Evolutionary conservation across 176 grass and related monocot species (phyloP), one percentile per base, ranked within the genome.

Genomic region (Rhynchospora tenuis): DNA sequence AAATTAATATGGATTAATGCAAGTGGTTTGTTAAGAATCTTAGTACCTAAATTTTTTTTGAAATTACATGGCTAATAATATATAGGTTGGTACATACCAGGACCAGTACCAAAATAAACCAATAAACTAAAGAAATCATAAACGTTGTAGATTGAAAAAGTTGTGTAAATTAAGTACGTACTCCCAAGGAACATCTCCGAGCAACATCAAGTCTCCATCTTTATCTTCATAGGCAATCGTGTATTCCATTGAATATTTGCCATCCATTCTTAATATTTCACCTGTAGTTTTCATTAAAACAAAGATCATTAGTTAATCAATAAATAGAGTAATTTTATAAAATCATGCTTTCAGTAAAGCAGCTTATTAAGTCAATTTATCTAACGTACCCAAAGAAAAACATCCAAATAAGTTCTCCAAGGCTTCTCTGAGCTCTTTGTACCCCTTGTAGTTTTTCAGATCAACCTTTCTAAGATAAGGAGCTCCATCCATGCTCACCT

Each of bases 401-500:
- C 84, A 86, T 62, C 78, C 85, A n/a, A 90, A 90, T 82, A 90
- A 79, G 7, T 72, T 82, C 62, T 90, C 88, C 84, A 90, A 80
- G 11, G 70, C 80, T 57, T 86, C 46, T 29, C 80, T 84, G 57
- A 90, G 79, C 54, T 90, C 84, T 85, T 80, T 72, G 62, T 90
- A 90, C 0, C 79, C 84, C 22, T 86, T 57, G 71, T 70, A 90
- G 59, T 31, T 67, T 62, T 47, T 73, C 22, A 90, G 73, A 86
- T 90, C 88, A 48, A 90, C 66, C 23, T 90, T 90, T 56, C 88
- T 86, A 19, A 86, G 50, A 54, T 89, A 89, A 58, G 88, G 88
- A 79, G 79, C 88, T 47, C 88, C 88, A 76, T 89, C 88, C 88
- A 89, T 86, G 80, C 88, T 86, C 31, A 86, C 88, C 43, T 90